Conservation (phyloP, 495 filamentous ascomycete species). For the Friedmanniomyces simplex region DNA sequence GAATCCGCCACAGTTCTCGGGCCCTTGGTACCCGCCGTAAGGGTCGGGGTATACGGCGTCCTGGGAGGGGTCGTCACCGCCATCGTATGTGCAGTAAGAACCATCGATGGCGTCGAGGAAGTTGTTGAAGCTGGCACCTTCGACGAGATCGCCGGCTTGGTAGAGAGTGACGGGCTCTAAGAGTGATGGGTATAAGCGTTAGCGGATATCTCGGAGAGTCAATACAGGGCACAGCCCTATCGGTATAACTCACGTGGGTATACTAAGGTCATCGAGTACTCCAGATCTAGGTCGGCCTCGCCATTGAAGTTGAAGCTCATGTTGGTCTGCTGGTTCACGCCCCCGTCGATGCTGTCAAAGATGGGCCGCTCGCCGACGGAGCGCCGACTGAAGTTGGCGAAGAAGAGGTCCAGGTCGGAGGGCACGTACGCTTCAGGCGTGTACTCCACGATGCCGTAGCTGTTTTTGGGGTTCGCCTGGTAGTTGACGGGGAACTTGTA, state of each 20-base stretch:
- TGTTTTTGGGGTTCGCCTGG: conserved; percentile 35
- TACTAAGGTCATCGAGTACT: conserved; percentile 24
- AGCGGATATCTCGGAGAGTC: too few relatives aligned
- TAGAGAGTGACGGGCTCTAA: conserved; percentile 34
- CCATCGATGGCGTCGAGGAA: conserved; percentile 39
- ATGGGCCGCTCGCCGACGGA: conserved; percentile 11
- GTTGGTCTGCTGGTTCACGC: conserved; percentile 16
- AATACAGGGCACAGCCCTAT: too few relatives aligned
- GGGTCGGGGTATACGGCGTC: conserved; percentile 37
- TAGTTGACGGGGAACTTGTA: conserved; percentile 40
- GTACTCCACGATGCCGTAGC: conserved; percentile 37
- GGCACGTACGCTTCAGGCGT: conserved; percentile 30
- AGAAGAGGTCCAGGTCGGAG: conserved; percentile 24
- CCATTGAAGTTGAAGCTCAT: conserved; percentile 26
- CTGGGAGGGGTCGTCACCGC: conserved; percentile 31
- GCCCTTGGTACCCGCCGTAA: conserved; percentile 34
- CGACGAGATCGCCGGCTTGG: conserved; percentile 30
- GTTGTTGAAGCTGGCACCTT: conserved; percentile 32
- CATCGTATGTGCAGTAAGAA: conserved; percentile 33
- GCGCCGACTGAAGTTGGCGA: conserved; percentile 10
- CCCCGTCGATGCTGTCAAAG: conserved; percentile 18
- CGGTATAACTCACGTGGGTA: background rate
- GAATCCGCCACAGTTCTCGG: conserved; percentile 38
- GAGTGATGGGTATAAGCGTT: too few relatives aligned
- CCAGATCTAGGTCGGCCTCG: conserved; percentile 31